These are phyloP conservation scores for Candida methanosorbosa DNA, from an alignment of 805 yeast genomes.

Conservation along the genomic window DNA sequence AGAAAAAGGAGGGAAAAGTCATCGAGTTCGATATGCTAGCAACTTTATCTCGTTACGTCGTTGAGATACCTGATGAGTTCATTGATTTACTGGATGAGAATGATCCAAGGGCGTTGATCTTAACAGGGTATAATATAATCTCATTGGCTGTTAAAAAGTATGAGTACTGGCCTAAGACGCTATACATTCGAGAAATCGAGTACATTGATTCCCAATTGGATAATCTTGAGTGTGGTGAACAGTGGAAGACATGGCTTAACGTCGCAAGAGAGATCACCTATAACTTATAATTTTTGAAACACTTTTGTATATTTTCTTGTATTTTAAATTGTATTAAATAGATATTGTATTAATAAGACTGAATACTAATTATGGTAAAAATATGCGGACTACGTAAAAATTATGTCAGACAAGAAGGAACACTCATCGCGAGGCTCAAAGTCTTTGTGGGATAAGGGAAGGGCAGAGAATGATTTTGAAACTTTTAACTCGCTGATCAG, in stretches of 20 bases:
- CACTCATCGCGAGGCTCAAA: too few relatives aligned
- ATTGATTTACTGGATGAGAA: slow-evolving; percentile 8
- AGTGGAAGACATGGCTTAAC: slow-evolving; percentile 14
- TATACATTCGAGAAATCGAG: slow-evolving; percentile 7
- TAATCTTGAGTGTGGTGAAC: slow-evolving; percentile 4
- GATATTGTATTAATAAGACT: too few relatives aligned
- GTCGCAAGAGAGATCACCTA: slow-evolving; percentile 8
- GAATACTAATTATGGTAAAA: too few relatives aligned
- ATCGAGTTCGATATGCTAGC: slow-evolving; percentile 16
- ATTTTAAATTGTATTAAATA: too few relatives aligned
- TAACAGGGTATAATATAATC: slow-evolving; percentile 11
- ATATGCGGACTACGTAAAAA: too few relatives aligned
- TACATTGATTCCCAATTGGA: slow-evolving; percentile 7
- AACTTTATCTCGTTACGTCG: slow-evolving; percentile 12
- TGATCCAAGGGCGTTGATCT: slow-evolving; percentile 14
- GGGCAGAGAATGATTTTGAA: too few relatives aligned
- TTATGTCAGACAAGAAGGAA: too few relatives aligned
- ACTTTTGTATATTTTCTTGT: too few relatives aligned
- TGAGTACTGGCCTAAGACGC: slow-evolving; percentile 11
- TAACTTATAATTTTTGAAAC: slow-evolving; percentile 4
- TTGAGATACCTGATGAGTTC: slow-evolving; percentile 12
- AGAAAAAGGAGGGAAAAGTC: neutral
- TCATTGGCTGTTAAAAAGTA: slow-evolving; percentile 9
- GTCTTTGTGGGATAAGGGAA: too few relatives aligned
- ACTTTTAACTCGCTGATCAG: too few relatives aligned